These are phyloP conservation scores for Rhizophagus sp. DNA, from an alignment of 192 early-diverging fungal species.

Conservation along the genomic window DNA sequence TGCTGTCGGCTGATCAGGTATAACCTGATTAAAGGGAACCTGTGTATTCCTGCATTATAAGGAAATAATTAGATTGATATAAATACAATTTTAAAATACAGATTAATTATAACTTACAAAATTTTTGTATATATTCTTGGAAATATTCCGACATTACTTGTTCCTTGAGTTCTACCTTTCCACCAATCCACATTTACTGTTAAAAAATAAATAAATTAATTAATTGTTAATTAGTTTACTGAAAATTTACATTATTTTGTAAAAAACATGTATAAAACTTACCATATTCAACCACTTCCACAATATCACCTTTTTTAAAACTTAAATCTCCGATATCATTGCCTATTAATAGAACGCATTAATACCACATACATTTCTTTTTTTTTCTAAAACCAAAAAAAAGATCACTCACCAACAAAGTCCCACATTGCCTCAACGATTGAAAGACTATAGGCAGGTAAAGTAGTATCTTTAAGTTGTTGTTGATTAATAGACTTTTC, in stretches of 20 bases:
- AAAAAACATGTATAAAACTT: not conserved
- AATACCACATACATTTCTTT: too few relatives aligned
- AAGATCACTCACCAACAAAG: not conserved
- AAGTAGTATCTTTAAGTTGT: not conserved
- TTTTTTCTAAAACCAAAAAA: not conserved
- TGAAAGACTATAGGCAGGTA: not conserved
- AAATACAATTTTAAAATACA: not conserved
- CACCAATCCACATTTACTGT: slow-evolving; percentile 8
- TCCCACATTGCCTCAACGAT: not conserved
- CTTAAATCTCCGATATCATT: not conserved
- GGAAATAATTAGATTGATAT: not conserved
- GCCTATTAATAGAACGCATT: not conserved
- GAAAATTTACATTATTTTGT: too few relatives aligned
- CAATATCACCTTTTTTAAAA: not conserved
- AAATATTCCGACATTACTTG: not conserved
- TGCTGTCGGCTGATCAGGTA: not conserved
- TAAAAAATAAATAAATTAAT: not conserved
- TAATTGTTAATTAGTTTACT: not conserved
- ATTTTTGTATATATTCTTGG: slow-evolving; percentile 8
- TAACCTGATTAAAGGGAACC: not conserved
- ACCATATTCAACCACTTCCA: slow-evolving; percentile 9
- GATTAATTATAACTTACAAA: not conserved
- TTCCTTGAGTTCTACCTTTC: slow-evolving; percentile 1
- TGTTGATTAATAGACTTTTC: not conserved
- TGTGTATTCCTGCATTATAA: not conserved